phyloP scores from a whole-genome alignment of 352 stramenopile species.

The Globisporangium perplexum region DNA sequence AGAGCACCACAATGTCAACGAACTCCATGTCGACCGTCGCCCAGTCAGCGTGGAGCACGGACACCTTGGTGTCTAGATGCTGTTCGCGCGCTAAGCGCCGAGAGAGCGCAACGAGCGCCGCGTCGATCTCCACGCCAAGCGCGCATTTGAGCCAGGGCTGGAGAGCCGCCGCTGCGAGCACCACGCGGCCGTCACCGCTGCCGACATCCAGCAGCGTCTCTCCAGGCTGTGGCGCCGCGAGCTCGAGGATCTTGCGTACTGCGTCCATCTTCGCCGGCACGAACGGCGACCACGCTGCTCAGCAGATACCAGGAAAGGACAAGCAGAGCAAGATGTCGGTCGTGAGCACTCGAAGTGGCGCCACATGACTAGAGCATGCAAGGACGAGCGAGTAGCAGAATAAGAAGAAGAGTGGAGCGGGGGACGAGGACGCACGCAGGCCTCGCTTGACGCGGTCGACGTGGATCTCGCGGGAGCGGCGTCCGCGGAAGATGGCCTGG shows the following conservation, averaged over 20 bases:
- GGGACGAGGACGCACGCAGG: conserved; percentile 41
- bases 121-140: conserved; percentile 52
- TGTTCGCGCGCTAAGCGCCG: conserved; percentile 15
- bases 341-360: no score
- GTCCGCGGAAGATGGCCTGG: conserved; percentile 53
- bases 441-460: conserved; percentile 40
- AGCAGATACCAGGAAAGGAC: no score
- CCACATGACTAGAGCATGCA: no score
- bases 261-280: conserved; percentile 56
- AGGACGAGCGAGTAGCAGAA: no score
- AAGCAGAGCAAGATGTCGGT: no score
- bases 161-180: conserved; percentile 30
- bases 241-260: conserved; percentile 38
- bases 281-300: conserved; percentile 61
- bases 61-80: conserved; percentile 14
- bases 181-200: conserved; percentile 55
- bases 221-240: conserved; percentile 26
- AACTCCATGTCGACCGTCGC: conserved; percentile 32
- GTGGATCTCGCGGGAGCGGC: conserved; percentile 45
- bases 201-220: conserved; percentile 62
- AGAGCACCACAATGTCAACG: conserved; percentile 50
- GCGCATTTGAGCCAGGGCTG: conserved; percentile 20
- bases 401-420: no score
- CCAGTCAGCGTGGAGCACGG: conserved; percentile 52
- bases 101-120: conserved; percentile 40